Evolutionary conservation across 1,139 yeast genomes (phyloP).

Genomic region (Debaryomyces singareniensis): DNA sequence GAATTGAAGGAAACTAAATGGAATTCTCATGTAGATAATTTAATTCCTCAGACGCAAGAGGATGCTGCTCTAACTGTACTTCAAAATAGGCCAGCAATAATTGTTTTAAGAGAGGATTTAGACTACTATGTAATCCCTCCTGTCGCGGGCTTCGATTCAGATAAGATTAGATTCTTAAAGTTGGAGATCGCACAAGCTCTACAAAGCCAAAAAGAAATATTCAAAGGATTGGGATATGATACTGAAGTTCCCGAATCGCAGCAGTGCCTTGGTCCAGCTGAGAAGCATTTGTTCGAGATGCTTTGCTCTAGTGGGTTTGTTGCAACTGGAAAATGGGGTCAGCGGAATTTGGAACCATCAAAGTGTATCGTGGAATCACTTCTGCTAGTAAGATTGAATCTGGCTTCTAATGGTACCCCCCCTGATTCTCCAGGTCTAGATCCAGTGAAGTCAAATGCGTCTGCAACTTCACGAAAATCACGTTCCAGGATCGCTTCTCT

Average conservation of each 20-base stretch:
- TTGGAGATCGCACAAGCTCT: conserved; percentile 53
- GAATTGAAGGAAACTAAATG: conserved; percentile 20
- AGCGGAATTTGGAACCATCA: conserved; percentile 75
- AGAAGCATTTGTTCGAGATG: conserved; percentile 92
- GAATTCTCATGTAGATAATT: conserved; percentile 15
- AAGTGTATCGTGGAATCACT: conserved; percentile 83
- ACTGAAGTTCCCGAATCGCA: conserved; percentile 21
- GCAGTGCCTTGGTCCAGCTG: conserved; percentile 78
- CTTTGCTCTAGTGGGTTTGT: conserved; percentile 84
- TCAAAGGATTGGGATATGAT: conserved; percentile 61
- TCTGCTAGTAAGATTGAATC: conserved; percentile 63
- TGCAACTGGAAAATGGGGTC: conserved; percentile 75
- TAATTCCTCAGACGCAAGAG: conserved; percentile 18
- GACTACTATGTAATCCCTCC: conserved; percentile 92
- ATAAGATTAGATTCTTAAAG: conserved; percentile 60
- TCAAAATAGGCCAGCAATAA: conserved; percentile 80
- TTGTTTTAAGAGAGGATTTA: conserved; percentile 87
- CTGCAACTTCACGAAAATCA: conserved; percentile 32
- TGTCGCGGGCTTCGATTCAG: conserved; percentile 39
- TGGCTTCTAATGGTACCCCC: conserved; percentile 27
- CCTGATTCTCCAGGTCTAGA: conserved; percentile 44
- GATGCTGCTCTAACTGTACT: conserved; percentile 36
- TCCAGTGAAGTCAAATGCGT: conserved; percentile 41
- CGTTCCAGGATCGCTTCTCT: conserved; percentile 40
- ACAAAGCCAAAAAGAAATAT: conserved; percentile 52